Evolutionary conservation across 2,329 filamentous ascomycete genomes (phyloP).

Genomic region (Exophiala viscosa): DNA sequence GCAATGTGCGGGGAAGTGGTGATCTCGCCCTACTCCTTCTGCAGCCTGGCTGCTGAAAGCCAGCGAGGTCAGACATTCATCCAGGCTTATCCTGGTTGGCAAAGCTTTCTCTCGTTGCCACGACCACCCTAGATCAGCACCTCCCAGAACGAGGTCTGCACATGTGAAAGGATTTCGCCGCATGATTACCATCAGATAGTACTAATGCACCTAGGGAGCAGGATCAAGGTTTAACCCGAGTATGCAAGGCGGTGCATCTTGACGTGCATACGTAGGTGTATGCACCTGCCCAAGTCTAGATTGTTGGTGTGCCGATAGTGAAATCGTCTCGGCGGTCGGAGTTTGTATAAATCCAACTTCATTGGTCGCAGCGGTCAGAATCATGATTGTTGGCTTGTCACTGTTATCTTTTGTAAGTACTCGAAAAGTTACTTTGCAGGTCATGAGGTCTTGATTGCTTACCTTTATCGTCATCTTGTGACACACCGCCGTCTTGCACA

Average conservation of each 20-base stretch:
- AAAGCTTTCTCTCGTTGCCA: not conserved
- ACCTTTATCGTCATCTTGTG: no score
- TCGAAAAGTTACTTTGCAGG: no score
- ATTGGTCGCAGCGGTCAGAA: no score
- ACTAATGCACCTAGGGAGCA: not conserved
- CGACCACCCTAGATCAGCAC: no score
- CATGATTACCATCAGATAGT: not conserved
- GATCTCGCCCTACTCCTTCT: not conserved
- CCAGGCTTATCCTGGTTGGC: not conserved
- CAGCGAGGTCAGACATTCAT: not conserved
- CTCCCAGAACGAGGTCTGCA: no score
- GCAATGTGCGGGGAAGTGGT: not conserved
- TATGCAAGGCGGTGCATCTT: conserved; percentile 5
- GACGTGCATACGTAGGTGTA: conserved; percentile 5
- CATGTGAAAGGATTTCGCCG: no score
- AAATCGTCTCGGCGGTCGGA: no score
- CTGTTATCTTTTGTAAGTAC: no score
- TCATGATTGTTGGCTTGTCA: not conserved
- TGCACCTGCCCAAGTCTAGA: not conserved
- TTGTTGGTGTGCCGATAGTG: not conserved
- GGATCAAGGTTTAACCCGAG: not conserved
- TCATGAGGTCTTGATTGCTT: no score
- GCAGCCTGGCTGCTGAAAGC: not conserved
- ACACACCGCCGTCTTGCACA: no score
- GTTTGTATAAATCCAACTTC: no score